A percentile compares a stretch with the other conserved stretches of the same genome.
Conservation (phyloP, 1,139 yeast genomes). For the Protomyces lactucae-debilis region DNA sequence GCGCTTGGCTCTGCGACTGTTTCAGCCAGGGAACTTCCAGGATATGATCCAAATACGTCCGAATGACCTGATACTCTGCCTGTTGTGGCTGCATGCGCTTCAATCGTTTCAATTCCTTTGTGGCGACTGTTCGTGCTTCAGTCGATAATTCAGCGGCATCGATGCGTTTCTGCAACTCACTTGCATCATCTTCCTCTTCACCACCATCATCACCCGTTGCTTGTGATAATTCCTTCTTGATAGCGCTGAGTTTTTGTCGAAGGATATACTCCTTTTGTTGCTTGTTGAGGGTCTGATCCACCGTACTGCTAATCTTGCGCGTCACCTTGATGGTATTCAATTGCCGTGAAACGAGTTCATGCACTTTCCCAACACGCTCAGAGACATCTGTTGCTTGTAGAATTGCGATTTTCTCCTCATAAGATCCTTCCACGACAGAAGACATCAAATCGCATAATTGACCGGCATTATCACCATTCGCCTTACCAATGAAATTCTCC, state of each 20-base stretch:
- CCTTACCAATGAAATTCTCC: conserved; percentile 27
- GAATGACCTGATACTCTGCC: conserved; percentile 68
- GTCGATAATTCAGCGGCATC: conserved; percentile 36
- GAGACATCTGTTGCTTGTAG: conserved; percentile 36
- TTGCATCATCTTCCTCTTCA: conserved; percentile 39
- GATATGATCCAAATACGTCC: conserved; percentile 66
- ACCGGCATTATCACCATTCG: conserved; percentile 36
- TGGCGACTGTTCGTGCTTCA: conserved; percentile 45
- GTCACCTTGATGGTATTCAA: conserved; percentile 34
- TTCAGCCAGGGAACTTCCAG: conserved; percentile 54
- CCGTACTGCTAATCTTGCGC: conserved; percentile 34
- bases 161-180: conserved; percentile 37
- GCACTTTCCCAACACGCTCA: conserved; percentile 36
- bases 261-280: conserved; percentile 37
- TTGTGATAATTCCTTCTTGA: conserved; percentile 37
- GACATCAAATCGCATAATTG: conserved; percentile 40
- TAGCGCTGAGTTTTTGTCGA: conserved; percentile 34
- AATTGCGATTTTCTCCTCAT: conserved; percentile 37
- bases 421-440: conserved; percentile 40
- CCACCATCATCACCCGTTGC: conserved; percentile 35
- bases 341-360: conserved; percentile 33
- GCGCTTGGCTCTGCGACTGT: conserved; percentile 35
- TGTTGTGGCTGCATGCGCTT: conserved; percentile 60
- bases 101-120: conserved; percentile 61
- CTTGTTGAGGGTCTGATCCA: conserved; percentile 33